A percentile compares a stretch with the other conserved stretches of the same genome.
Evolutionary conservation across 148 eudicot species (phyloP).

Genomic region (Hydrangea macrophylla): DNA sequence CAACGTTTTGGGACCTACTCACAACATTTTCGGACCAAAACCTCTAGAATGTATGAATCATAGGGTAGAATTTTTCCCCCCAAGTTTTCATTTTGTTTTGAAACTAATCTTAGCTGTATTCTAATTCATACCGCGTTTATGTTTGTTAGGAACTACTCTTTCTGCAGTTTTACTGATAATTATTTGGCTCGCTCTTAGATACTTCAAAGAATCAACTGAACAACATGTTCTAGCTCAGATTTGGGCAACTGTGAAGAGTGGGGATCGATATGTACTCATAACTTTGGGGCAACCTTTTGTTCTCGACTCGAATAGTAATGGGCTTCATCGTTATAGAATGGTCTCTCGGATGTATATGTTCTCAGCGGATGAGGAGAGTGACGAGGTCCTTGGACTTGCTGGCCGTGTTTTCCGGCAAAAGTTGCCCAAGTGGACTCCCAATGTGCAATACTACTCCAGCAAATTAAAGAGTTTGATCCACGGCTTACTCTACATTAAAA

Average conservation of each 20-base stretch:
- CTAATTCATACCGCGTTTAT: no score
- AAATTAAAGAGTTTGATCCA: no score
- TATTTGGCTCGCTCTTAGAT: no score
- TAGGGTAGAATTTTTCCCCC: no score
- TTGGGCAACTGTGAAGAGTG: slow-evolving; percentile 3
- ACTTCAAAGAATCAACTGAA: neutral
- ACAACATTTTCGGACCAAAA: no score
- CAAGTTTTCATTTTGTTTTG: no score
- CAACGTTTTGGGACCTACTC: no score
- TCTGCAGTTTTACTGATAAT: no score
- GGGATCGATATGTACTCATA: slow-evolving; percentile 7
- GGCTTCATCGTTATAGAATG: no score
- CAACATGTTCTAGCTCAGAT: slow-evolving; percentile 6
- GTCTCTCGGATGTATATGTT: slow-evolving; percentile 63
- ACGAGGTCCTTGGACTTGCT: slow-evolving; percentile 59
- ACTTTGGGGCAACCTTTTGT: slow-evolving; percentile 56
- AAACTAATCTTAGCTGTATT: no score
- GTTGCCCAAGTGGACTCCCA: slow-evolving; percentile 74
- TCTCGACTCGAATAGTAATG: slow-evolving; percentile 52
- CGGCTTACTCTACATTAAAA: slow-evolving; percentile 60
- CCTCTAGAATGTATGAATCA: no score
- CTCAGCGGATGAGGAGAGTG: slow-evolving; percentile 50
- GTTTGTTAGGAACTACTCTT: no score
- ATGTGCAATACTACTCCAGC: slow-evolving; percentile 78
- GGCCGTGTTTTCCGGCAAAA: slow-evolving; percentile 77